These are phyloP conservation scores for Stagonosporopsis cucurbitacearum DNA, from an alignment of 2,329 filamentous ascomycete genomes.

Conservation along the genomic window DNA sequence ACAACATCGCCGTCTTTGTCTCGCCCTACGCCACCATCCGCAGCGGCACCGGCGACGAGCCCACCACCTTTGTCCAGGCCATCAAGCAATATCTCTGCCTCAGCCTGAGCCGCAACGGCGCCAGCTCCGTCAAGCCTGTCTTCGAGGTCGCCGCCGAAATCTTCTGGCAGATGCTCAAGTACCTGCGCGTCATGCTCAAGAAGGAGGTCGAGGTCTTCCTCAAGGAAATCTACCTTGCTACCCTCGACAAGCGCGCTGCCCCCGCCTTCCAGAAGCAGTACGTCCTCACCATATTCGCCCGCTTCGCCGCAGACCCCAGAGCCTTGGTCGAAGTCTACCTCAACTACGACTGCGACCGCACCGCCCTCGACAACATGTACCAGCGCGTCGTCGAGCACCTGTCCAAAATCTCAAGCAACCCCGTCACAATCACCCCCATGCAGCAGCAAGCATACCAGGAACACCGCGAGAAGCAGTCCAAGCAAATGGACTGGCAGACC, in stretches of 20 bases:
- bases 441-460: conserved; percentile 91
- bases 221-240: conserved; percentile 94
- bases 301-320: conserved; percentile 83
- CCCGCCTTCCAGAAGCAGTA: conserved; percentile 91
- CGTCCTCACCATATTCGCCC: conserved; percentile 83
- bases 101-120: conserved; percentile 91
- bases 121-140: conserved; percentile 87
- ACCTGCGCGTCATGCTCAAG: conserved; percentile 93
- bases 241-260: conserved; percentile 85
- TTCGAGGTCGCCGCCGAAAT: conserved; percentile 97
- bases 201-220: conserved; percentile 98
- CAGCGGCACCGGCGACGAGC: conserved; percentile 85
- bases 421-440: conserved; percentile 74
- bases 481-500: conserved; percentile 80
- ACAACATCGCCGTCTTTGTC: conserved; percentile 88
- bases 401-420: conserved; percentile 81
- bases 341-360: conserved; percentile 97
- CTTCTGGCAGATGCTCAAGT: conserved; percentile 96
- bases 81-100: conserved; percentile 97
- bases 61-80: conserved; percentile 90
- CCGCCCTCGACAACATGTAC: conserved; percentile 93
- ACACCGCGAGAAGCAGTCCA: conserved; percentile 66
- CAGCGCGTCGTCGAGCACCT: conserved; percentile 93
- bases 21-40: conserved; percentile 91
- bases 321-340: conserved; percentile 94